Percentiles rank a stretch among this genome's conserved stretches.
phyloP scores from a whole-genome alignment of 2,329 filamentous ascomycete genomes.

The Xylariomycetidae sp. region DNA sequence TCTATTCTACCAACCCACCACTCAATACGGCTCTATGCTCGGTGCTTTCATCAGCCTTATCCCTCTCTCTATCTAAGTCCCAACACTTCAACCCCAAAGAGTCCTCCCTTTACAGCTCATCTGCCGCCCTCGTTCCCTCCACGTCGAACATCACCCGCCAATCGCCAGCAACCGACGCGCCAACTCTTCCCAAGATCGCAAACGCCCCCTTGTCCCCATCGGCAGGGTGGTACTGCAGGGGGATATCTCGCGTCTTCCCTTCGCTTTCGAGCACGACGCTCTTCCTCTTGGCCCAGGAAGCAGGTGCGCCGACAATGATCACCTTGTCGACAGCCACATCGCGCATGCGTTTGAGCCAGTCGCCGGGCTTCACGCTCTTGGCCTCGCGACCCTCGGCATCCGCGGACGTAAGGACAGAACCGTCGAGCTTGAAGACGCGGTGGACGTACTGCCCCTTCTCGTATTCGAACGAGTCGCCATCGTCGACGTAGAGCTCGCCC shows the following conservation, averaged over 20 bases:
- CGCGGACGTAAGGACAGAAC: slow-evolving; percentile 60
- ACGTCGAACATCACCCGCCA: slow-evolving; percentile 42
- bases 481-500: slow-evolving; percentile 85
- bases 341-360: slow-evolving; percentile 75
- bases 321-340: slow-evolving; percentile 79
- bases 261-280: slow-evolving; percentile 52
- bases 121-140: too few relatives aligned
- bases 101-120: too few relatives aligned
- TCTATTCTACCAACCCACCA: too few relatives aligned
- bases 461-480: slow-evolving; percentile 89
- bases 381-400: slow-evolving; percentile 55
- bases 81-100: too few relatives aligned
- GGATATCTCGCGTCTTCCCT: slow-evolving; percentile 49
- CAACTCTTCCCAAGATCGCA: slow-evolving; percentile 48
- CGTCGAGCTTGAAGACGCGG: slow-evolving; percentile 67
- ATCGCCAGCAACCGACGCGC: slow-evolving; percentile 47
- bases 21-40: too few relatives aligned
- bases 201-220: slow-evolving; percentile 44
- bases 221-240: slow-evolving; percentile 56
- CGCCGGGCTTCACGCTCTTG: slow-evolving; percentile 59
- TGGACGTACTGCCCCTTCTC: slow-evolving; percentile 84
- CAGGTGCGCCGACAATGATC: slow-evolving; percentile 74
- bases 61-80: too few relatives aligned
- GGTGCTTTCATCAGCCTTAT: too few relatives aligned
- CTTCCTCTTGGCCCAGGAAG: slow-evolving; percentile 62